A percentile compares a stretch with the other conserved stretches of the same genome.
Conservation (phyloP, 306 rosid genomes). For the Casuarina equisetifolia region DNA sequence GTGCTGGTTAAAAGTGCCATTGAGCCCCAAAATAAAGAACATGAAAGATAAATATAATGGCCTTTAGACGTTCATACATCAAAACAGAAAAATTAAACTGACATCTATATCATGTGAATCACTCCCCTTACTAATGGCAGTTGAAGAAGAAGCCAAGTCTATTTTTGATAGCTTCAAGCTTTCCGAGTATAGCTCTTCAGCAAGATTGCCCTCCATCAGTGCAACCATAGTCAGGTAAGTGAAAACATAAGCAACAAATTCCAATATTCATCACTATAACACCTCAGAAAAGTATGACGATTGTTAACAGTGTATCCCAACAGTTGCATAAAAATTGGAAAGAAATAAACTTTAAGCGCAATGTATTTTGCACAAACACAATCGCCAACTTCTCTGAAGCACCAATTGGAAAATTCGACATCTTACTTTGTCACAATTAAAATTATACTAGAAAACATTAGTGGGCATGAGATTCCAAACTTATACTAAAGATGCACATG, state of each 20-base stretch:
- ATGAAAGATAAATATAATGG: constrained; percentile 9
- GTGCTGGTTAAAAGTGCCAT: too few relatives aligned
- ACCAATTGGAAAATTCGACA: not conserved
- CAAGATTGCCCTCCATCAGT: constrained; percentile 69
- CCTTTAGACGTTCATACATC: not conserved
- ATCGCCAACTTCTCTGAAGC: not conserved
- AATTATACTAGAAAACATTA: not conserved
- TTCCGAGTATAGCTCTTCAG: constrained; percentile 74
- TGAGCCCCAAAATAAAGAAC: too few relatives aligned
- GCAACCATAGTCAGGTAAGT: constrained; percentile 5
- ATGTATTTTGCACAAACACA: not conserved
- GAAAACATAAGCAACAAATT: not conserved
- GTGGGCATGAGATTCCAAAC: not conserved
- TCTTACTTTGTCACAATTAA: not conserved
- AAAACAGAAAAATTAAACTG: constrained; percentile 15
- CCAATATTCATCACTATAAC: not conserved
- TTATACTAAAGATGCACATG: not conserved
- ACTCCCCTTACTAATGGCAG: not conserved
- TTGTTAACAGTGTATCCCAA: not conserved
- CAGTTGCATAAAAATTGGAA: not conserved
- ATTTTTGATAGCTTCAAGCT: constrained; percentile 47
- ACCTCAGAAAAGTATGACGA: not conserved
- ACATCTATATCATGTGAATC: constrained; percentile 32
- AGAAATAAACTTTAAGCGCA: not conserved
- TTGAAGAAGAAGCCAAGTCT: constrained; percentile 31